Evolutionary conservation across 2,329 filamentous ascomycete species (phyloP).

Genomic region (Venturia oleaginea): DNA sequence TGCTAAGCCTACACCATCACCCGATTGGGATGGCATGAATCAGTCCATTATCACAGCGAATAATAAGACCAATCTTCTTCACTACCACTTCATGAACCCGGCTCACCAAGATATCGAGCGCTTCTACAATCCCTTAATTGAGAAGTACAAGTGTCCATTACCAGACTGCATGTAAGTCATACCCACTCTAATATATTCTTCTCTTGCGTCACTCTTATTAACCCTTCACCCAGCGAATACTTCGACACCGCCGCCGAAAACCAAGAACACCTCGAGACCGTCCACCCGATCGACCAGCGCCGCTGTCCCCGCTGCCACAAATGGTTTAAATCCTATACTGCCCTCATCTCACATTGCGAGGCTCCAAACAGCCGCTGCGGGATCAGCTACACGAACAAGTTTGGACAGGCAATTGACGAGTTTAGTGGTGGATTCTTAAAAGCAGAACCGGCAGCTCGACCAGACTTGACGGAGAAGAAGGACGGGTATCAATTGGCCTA

Average conservation of each 20-base stretch:
- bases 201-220: neutral
- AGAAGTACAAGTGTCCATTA: slow-evolving; percentile 47
- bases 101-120: slow-evolving; percentile 31
- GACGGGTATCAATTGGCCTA: slow-evolving; percentile 6
- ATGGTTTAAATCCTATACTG: slow-evolving; percentile 8
- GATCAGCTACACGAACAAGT: neutral
- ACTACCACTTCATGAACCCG: slow-evolving; percentile 41
- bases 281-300: slow-evolving; percentile 2
- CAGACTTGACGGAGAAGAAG: neutral
- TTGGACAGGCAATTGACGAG: slow-evolving; percentile 4
- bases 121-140: slow-evolving; percentile 37
- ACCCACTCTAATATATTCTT: neutral
- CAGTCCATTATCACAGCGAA: slow-evolving; percentile 22
- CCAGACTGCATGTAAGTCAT: slow-evolving; percentile 31
- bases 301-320: slow-evolving; percentile 14
- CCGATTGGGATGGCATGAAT: slow-evolving; percentile 14
- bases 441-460: neutral
- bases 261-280: neutral
- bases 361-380: neutral
- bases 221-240: slow-evolving; percentile 18
- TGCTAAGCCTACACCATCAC: slow-evolving; percentile 22
- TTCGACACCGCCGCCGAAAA: neutral
- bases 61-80: slow-evolving; percentile 30
- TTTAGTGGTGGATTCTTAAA: slow-evolving; percentile 12
- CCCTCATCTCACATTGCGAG: slow-evolving; percentile 12